Percentiles rank a stretch among this genome's conserved stretches.
phyloP scores from a whole-genome alignment of 148 eudicot genomes.

The Amaranthus palmeri region DNA sequence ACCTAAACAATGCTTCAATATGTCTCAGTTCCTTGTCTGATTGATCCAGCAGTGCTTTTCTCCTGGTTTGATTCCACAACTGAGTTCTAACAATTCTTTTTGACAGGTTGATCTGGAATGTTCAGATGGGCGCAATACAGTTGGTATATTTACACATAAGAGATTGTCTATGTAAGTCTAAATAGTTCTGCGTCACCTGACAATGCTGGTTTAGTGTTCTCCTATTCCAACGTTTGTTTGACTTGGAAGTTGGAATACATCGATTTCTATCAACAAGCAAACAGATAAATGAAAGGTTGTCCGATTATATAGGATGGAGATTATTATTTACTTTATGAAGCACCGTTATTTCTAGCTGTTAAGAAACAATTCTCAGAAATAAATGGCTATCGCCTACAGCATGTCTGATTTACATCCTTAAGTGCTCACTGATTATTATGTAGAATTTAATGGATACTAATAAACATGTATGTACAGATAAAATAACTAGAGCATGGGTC shows the following conservation, averaged over 20 bases:
- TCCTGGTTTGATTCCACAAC: not conserved
- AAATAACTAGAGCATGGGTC: not conserved
- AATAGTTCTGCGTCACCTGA: not conserved
- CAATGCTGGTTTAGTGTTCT: not conserved
- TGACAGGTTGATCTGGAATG: conserved; percentile 90
- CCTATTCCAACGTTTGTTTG: no score
- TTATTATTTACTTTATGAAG: no score
- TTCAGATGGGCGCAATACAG: conserved; percentile 65
- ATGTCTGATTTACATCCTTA: no score
- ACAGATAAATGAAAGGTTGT: no score
- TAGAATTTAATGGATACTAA: not conserved
- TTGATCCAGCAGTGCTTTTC: not conserved
- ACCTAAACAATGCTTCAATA: not conserved
- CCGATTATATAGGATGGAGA: no score
- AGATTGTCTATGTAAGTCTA: conserved; percentile 71
- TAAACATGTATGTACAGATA: not conserved
- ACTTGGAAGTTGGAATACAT: no score
- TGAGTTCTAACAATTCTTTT: conserved; percentile 6
- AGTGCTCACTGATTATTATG: not conserved
- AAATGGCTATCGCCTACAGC: no score
- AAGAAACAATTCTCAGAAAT: no score
- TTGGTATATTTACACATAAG: conserved; percentile 78
- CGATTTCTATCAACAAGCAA: no score
- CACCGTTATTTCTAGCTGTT: no score
- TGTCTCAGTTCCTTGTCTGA: not conserved